Conservation (phyloP, 2,329 filamentous ascomycete genomes). For the Lojkania enalia region DNA sequence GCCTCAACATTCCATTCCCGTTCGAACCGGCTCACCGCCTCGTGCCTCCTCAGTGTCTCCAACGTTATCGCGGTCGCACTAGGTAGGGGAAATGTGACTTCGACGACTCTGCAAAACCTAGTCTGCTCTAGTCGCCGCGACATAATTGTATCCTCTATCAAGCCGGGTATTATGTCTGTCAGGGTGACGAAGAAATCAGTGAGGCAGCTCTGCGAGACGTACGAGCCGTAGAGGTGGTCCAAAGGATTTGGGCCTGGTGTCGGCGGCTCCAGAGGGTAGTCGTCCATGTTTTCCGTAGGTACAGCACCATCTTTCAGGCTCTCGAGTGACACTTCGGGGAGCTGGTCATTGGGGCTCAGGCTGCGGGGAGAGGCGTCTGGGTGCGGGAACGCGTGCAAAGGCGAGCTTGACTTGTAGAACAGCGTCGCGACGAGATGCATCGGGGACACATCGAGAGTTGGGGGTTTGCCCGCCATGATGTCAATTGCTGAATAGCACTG, state of each 20-base stretch:
- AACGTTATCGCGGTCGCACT: constrained; percentile 56
- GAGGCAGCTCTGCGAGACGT: constrained; percentile 58
- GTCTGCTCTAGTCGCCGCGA: constrained; percentile 61
- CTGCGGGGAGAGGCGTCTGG: constrained; percentile 52
- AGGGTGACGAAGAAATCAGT: constrained; percentile 60
- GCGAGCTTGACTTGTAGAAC: constrained; percentile 42
- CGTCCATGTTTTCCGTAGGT: constrained; percentile 55
- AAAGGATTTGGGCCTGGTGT: constrained; percentile 58
- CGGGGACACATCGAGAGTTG: constrained; percentile 19
- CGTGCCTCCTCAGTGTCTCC: constrained; percentile 74
- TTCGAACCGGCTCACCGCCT: constrained; percentile 79
- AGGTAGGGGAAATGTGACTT: constrained; percentile 65
- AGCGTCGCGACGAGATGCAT: constrained; percentile 41
- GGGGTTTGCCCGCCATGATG: constrained; percentile 5
- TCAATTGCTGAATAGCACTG: background rate
- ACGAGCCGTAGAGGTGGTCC: constrained; percentile 59
- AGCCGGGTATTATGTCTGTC: constrained; percentile 53
- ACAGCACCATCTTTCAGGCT: constrained; percentile 51
- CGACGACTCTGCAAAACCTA: constrained; percentile 65
- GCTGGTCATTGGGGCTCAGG: constrained; percentile 33
- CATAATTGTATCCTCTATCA: constrained; percentile 53
- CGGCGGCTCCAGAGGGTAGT: constrained; percentile 59
- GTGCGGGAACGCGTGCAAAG: constrained; percentile 48
- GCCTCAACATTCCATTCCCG: constrained; percentile 88
- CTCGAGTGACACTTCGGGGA: constrained; percentile 38